Evolutionary conservation across 2,329 filamentous ascomycete species (phyloP).

Genomic region (Ophiocordyceps camponoti-leonardi): DNA sequence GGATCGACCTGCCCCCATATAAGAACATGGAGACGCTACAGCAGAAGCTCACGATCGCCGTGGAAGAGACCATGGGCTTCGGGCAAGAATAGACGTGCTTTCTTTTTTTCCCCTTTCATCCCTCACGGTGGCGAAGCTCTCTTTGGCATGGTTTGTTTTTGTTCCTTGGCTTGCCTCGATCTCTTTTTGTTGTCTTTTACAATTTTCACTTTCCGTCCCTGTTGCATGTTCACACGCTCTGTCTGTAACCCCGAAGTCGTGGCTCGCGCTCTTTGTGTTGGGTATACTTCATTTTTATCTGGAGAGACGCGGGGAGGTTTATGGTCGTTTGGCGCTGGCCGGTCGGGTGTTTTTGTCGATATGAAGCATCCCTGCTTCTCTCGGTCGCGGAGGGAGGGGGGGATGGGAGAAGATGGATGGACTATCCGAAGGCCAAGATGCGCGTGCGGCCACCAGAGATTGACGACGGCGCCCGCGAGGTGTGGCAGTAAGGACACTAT

Average conservation of each 20-base stretch:
- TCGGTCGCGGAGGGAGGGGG: not conserved
- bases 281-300: slow-evolving; percentile 14
- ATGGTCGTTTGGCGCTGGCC: slow-evolving; percentile 16
- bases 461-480: not conserved
- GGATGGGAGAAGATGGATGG: not conserved
- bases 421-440: not conserved
- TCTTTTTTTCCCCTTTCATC: not conserved
- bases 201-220: not conserved
- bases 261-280: slow-evolving; percentile 7
- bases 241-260: not conserved
- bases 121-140: not conserved
- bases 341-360: slow-evolving; percentile 4
- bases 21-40: slow-evolving; percentile 75
- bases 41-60: slow-evolving; percentile 84
- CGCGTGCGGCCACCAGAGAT: not conserved
- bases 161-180: not conserved
- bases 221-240: not conserved
- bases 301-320: slow-evolving; percentile 13
- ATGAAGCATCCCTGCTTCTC: slow-evolving; percentile 1
- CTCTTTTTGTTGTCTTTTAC: not conserved
- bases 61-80: slow-evolving; percentile 97
- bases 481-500: not conserved
- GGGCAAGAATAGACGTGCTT: slow-evolving; percentile 63
- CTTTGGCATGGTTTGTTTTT: not conserved
- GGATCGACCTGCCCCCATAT: slow-evolving; percentile 85